Conservation (phyloP, 1,284 basidiomycete species). For the Sutorius eximius region DNA sequence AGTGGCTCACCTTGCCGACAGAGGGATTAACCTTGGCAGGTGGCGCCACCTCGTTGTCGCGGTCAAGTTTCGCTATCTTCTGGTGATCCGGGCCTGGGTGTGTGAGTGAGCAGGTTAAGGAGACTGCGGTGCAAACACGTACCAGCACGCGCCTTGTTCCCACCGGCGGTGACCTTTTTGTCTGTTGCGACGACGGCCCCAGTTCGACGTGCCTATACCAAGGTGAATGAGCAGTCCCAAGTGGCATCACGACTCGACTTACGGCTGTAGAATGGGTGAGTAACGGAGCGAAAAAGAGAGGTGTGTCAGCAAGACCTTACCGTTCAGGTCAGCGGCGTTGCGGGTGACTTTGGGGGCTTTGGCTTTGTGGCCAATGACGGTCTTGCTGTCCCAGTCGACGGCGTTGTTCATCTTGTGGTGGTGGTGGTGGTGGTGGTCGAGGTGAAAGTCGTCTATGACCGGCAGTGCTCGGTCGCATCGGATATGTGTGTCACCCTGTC, state of each 20-base stretch:
- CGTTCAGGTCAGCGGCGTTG: constrained; percentile 70
- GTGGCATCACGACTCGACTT: constrained; percentile 28
- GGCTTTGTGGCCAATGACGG: constrained; percentile 76
- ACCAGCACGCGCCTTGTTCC: constrained; percentile 76
- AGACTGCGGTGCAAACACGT: constrained; percentile 16
- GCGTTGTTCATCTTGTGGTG: constrained; percentile 49
- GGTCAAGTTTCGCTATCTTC: constrained; percentile 89
- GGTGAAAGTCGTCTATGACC: background rate
- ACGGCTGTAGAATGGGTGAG: constrained; percentile 44
- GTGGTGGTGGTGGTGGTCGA: constrained; percentile 15
- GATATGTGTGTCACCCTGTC: background rate
- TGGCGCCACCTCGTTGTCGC: constrained; percentile 95
- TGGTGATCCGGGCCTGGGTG: constrained; percentile 85
- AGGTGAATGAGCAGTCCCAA: background rate
- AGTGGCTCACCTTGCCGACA: constrained; percentile 72
- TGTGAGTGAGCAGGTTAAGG: background rate
- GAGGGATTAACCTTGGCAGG: constrained; percentile 80
- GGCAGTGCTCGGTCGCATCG: background rate
- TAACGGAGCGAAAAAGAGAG: background rate
- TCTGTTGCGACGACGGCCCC: constrained; percentile 77
- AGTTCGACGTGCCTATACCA: constrained; percentile 60
- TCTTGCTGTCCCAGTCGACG: constrained; percentile 69
- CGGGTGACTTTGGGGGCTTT: constrained; percentile 69
- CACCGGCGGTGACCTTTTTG: constrained; percentile 66
- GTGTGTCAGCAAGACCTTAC: constrained; percentile 38